Base-by-base conservation (phyloP, 2,329 filamentous ascomycete species). In the Aspergillus uvarum region DNA sequence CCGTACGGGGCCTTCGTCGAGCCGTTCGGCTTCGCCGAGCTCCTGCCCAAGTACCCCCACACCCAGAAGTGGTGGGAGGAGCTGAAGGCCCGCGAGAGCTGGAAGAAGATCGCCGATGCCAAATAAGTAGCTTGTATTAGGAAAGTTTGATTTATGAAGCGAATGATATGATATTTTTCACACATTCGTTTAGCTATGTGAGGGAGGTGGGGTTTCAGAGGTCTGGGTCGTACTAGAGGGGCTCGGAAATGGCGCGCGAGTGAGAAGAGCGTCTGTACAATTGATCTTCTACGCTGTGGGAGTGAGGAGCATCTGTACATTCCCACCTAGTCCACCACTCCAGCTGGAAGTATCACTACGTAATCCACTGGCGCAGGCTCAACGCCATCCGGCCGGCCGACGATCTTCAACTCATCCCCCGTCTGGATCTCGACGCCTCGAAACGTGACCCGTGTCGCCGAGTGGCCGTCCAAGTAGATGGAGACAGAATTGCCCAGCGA, bases 301-400 rank as follows among this genome's bases (percentile, higher is more conserved):
- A 8, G 26, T 8, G 26, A 29, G 26, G 11, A 12, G 11, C 32
- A 35, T 35, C 14, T 16, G 12, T 35, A 5, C 32, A 35, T 4
- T 35, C 12, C 32, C n/a, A 29, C 48, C 16, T 75, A 88, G 70
- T 88, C 85, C 14, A 86, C 76, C 24, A 85, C 71, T 0, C 85
- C 86, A 3, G 72, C 67, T 0, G 87, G 87, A 59, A 90, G 69
- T 52, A 91, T 74, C 4, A 82, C 81, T 47, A 90, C 73, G 71
- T 90, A 90, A 74, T 91, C 88, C 62, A 91, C 56, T 4, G 88
- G 86, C 54, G 88, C 88, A 11, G 80, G 80, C 75, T 90, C 88
- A 26, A 78, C 75, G 0, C 87, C 87, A 71, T 88, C 78, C 0
- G 87, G 81, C 31, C 66, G 76, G 0, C 87, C 86, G 3, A 84